Percentiles rank a stretch among this genome's conserved stretches.
These are phyloP conservation scores for Agaricus subrufescens DNA, from an alignment of 768 basidiomycete species.

Conservation along the genomic window DNA sequence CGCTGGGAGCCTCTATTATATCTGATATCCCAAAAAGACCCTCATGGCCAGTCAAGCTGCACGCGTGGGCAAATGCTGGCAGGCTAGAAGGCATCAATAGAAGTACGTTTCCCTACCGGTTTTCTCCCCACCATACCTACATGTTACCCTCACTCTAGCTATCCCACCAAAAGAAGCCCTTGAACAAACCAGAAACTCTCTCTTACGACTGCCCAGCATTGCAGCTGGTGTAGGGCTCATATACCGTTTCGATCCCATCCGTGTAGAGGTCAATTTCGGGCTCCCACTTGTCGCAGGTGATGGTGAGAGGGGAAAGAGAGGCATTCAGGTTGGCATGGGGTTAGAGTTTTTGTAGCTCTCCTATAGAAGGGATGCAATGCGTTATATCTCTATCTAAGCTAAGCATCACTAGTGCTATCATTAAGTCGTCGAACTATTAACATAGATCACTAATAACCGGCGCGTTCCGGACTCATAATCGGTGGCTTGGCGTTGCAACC, in stretches of 20 bases:
- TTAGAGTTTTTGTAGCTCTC: slow-evolving; percentile 63
- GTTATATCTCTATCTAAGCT: background rate
- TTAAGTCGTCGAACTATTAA: too few species aligned
- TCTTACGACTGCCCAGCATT: slow-evolving; percentile 22
- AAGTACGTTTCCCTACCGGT: slow-evolving; percentile 34
- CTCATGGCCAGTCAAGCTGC: slow-evolving; percentile 83
- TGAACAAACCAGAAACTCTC: background rate
- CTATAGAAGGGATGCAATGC: background rate
- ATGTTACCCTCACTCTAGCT: slow-evolving; percentile 3
- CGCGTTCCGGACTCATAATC: too few species aligned
- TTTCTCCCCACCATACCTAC: background rate
- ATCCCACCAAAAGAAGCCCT: slow-evolving; percentile 5
- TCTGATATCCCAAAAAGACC: slow-evolving; percentile 67
- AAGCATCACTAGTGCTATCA: background rate
- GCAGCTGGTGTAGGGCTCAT: slow-evolving; percentile 81
- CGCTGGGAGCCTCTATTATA: slow-evolving; percentile 70
- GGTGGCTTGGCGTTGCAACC: too few species aligned
- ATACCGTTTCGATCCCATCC: slow-evolving; percentile 76
- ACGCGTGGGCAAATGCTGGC: slow-evolving; percentile 80
- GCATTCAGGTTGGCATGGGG: slow-evolving; percentile 79
- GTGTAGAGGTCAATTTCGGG: slow-evolving; percentile 88
- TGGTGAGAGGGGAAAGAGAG: slow-evolving; percentile 63
- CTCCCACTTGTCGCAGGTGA: slow-evolving; percentile 69
- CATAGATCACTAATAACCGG: too few species aligned
- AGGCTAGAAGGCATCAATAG: slow-evolving; percentile 57